Conservation (phyloP, 257 asterid genomes). For the Solanum gandarillasii region DNA sequence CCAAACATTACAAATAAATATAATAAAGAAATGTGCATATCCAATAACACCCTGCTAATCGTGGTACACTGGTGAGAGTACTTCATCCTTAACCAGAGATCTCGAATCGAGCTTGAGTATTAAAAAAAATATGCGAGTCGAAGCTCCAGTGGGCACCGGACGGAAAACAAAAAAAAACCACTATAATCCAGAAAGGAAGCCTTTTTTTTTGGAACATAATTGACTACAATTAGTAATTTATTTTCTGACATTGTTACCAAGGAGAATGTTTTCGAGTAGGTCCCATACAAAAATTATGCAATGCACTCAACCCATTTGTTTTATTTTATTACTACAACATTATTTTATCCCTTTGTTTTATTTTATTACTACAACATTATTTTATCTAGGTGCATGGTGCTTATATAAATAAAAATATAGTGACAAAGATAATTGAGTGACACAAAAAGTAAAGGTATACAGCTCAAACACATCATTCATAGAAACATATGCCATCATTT, state of each 20-base stretch:
- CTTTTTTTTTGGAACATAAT: neutral
- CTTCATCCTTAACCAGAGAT: no score
- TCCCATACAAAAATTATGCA: neutral
- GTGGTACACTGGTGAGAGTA: rapidly evolving
- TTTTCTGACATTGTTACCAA: neutral
- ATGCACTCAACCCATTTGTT: neutral
- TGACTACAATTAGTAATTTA: neutral
- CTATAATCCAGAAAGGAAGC: neutral
- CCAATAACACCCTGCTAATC: neutral
- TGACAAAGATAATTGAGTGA: neutral
- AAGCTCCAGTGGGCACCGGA: rapidly evolving
- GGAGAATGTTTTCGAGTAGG: neutral
- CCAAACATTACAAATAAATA: neutral
- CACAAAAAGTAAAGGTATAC: neutral
- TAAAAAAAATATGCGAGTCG: no score
- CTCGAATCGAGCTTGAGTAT: no score
- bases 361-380: neutral
- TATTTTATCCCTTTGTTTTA: neutral
- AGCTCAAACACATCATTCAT: neutral
- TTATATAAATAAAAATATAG: neutral
- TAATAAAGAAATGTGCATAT: neutral
- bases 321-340: neutral
- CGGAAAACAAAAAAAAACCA: neutral
- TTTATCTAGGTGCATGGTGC: neutral
- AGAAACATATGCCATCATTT: neutral